Evolutionary conservation across 805 yeast genomes (phyloP).

Genomic region (Grigorovia yakushimaensis): DNA sequence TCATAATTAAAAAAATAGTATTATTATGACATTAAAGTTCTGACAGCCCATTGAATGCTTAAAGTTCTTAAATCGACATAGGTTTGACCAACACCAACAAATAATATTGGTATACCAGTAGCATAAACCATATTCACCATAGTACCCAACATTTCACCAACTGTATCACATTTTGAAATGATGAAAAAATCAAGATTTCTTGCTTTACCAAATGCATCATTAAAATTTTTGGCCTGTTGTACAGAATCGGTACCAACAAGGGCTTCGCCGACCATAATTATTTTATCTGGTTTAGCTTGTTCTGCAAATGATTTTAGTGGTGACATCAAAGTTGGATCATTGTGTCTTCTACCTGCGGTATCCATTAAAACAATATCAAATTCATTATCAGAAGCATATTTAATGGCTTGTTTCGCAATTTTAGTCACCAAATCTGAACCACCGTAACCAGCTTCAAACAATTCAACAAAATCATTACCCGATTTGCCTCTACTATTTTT

Average conservation of each 20-base stretch:
- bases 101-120: slow-evolving; percentile 87
- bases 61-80: slow-evolving; percentile 87
- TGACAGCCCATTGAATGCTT: slow-evolving; percentile 88
- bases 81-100: slow-evolving; percentile 95
- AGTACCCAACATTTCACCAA: slow-evolving; percentile 91
- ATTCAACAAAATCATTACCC: slow-evolving; percentile 44
- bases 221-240: slow-evolving; percentile 87
- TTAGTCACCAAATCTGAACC: slow-evolving; percentile 91
- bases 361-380: slow-evolving; percentile 88
- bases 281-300: slow-evolving; percentile 90
- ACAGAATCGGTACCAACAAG: slow-evolving; percentile 96
- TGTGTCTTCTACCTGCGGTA: slow-evolving; percentile 96
- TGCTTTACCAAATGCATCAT: slow-evolving; percentile 80
- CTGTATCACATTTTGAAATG: slow-evolving; percentile 92
- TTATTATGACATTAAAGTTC: slow-evolving; percentile 56
- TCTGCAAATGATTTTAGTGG: slow-evolving; percentile 91
- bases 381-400: slow-evolving; percentile 55
- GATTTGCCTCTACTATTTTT: slow-evolving; percentile 30
- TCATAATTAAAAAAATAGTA: background rate
- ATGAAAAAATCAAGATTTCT: slow-evolving; percentile 82
- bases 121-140: slow-evolving; percentile 97
- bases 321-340: slow-evolving; percentile 90
- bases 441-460: slow-evolving; percentile 93
- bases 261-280: slow-evolving; percentile 98
- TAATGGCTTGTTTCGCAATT: slow-evolving; percentile 85